phyloP scores from a whole-genome alignment of 768 basidiomycete species.

The Candolleomyces efflorescens region DNA sequence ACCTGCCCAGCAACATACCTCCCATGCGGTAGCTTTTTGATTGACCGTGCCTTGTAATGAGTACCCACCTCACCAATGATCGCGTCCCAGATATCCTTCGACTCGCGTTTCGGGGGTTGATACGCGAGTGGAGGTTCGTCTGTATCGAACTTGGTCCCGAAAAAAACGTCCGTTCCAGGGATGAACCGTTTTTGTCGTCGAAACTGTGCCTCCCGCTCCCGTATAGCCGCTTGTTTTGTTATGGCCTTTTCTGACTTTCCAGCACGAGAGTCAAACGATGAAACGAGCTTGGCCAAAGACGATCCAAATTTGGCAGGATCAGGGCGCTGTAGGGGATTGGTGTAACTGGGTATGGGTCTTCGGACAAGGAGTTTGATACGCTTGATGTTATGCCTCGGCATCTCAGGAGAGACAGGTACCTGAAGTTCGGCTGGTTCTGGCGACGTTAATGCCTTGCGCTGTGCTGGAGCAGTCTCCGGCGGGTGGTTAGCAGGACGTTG shows the following conservation, averaged over 20 bases:
- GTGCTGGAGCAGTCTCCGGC: background rate
- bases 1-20: conserved; percentile 48
- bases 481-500: background rate
- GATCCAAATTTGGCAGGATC: conserved; percentile 44
- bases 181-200: conserved; percentile 35
- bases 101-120: conserved; percentile 26
- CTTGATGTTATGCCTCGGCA: conserved; percentile 40
- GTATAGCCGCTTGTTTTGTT: conserved; percentile 28
- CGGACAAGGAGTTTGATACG: conserved; percentile 68
- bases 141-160: conserved; percentile 22
- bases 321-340: conserved; percentile 68
- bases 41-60: conserved; percentile 10
- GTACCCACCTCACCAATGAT: conserved; percentile 45
- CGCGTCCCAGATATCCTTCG: conserved; percentile 55
- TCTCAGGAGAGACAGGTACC: conserved; percentile 9
- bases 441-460: background rate
- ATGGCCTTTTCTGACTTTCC: conserved; percentile 35
- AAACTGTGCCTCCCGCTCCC: conserved; percentile 29
- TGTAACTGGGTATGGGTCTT: conserved; percentile 51
- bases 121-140: conserved; percentile 18
- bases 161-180: conserved; percentile 31
- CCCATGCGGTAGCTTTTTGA: conserved; percentile 20
- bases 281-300: conserved; percentile 54
- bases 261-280: conserved; percentile 33
- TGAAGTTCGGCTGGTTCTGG: background rate